Evolutionary conservation across 805 yeast genomes (phyloP).

Genomic region (Citeromyces matritensis): DNA sequence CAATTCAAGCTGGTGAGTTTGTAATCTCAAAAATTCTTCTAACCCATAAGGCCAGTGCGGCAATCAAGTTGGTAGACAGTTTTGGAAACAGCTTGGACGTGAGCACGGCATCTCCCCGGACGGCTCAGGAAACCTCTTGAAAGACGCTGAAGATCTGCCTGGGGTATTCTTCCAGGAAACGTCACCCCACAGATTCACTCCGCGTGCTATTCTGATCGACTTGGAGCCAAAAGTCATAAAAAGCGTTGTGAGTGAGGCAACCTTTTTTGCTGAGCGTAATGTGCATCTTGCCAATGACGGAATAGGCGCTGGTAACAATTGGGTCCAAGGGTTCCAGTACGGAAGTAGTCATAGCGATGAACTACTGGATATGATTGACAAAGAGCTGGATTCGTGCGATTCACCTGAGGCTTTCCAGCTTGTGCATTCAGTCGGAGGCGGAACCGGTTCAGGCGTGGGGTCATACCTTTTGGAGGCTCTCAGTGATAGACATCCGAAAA

Average conservation of each 20-base stretch:
- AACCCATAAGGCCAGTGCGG: slow-evolving; percentile 72
- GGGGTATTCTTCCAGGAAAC: slow-evolving; percentile 71
- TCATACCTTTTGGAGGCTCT: slow-evolving; percentile 65
- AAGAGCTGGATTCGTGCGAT: slow-evolving; percentile 85
- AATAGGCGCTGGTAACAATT: slow-evolving; percentile 90
- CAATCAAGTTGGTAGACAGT: slow-evolving; percentile 84
- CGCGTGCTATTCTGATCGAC: slow-evolving; percentile 76
- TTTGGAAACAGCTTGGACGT: slow-evolving; percentile 77
- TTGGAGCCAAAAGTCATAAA: slow-evolving; percentile 81
- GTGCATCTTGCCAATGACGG: slow-evolving; percentile 70
- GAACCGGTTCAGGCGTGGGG: slow-evolving; percentile 96
- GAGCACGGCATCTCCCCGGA: slow-evolving; percentile 77
- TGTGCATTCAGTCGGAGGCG: slow-evolving; percentile 93
- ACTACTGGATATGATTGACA: slow-evolving; percentile 70
- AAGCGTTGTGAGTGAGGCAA: slow-evolving; percentile 31
- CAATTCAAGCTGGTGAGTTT: slow-evolving; percentile 44
- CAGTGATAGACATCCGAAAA: slow-evolving; percentile 72
- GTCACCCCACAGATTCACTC: slow-evolving; percentile 63
- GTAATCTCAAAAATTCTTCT: slow-evolving; percentile 1
- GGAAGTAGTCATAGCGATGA: slow-evolving; percentile 58
- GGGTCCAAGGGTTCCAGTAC: slow-evolving; percentile 81
- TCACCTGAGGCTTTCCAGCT: slow-evolving; percentile 82
- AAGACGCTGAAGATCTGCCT: slow-evolving; percentile 49
- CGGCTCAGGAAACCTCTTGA: slow-evolving; percentile 28
- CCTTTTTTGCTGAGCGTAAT: slow-evolving; percentile 74